Evolutionary conservation across 2,329 filamentous ascomycete genomes (phyloP).

Genomic region (Pestalotiopsis sp.): DNA sequence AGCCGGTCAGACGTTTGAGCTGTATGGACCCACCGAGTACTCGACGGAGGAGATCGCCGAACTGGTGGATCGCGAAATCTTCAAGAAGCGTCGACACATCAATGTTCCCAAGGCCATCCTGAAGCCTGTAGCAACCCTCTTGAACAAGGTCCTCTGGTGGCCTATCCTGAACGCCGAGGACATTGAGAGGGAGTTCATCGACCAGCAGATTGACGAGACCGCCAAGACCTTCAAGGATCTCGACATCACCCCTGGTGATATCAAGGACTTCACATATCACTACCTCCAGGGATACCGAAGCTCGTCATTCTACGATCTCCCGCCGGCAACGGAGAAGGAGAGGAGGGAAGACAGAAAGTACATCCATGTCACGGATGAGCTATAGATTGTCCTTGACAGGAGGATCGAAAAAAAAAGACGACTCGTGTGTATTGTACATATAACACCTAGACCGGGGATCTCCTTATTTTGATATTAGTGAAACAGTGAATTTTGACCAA

Average conservation of each 20-base stretch:
- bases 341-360: conserved; percentile 96
- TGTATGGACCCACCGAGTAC: conserved; percentile 93
- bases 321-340: conserved; percentile 92
- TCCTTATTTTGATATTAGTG: conserved; percentile 20
- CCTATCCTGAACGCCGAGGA: conserved; percentile 80
- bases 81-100: conserved; percentile 86
- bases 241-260: conserved; percentile 84
- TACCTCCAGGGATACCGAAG: conserved; percentile 95
- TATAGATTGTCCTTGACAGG: conserved; percentile 53
- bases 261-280: conserved; percentile 86
- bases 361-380: conserved; percentile 87
- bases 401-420: conserved; percentile 18
- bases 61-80: conserved; percentile 89
- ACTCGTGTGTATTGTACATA: conserved; percentile 38
- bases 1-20: conserved; percentile 87
- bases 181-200: conserved; percentile 88
- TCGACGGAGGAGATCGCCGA: conserved; percentile 84
- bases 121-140: conserved; percentile 71
- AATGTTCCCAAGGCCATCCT: conserved; percentile 84
- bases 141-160: conserved; percentile 92
- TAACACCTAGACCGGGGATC: conserved; percentile 30
- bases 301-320: conserved; percentile 87
- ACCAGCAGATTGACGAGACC: conserved; percentile 85
- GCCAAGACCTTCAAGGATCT: conserved; percentile 97
- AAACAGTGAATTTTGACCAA: neutral